A percentile compares a stretch with the other conserved stretches of the same genome.
Conservation (phyloP, 805 yeast genomes). For the Kurtzmaniella cleridarum region DNA sequence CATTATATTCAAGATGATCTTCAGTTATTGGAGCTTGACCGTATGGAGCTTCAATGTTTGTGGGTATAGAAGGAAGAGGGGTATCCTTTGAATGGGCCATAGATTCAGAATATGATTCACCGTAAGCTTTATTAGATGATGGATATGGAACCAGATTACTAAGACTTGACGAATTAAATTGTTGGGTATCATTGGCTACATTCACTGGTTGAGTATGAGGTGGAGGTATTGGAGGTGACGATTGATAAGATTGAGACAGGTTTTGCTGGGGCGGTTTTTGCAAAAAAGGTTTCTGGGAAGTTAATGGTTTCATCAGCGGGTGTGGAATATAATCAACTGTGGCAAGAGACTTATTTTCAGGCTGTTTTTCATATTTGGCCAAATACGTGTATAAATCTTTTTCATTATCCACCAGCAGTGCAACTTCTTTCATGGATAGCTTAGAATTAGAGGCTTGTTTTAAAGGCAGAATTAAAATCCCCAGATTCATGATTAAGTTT, state of each 20-base stretch:
- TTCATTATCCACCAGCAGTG: constrained; percentile 77
- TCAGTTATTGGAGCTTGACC: constrained; percentile 3
- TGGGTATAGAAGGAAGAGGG: background rate
- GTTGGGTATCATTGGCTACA: constrained; percentile 1
- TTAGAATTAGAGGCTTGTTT: constrained; percentile 31
- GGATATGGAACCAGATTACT: background rate
- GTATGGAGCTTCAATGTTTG: background rate
- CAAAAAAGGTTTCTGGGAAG: constrained; percentile 32
- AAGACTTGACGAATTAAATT: background rate
- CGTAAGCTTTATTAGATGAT: constrained; percentile 3
- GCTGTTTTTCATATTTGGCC: constrained; percentile 37
- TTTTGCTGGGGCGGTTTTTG: constrained; percentile 6
- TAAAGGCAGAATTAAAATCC: constrained; percentile 77
- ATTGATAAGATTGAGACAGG: constrained; percentile 27
- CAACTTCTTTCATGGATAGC: constrained; percentile 71
- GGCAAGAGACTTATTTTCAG: constrained; percentile 39
- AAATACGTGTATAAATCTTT: constrained; percentile 72
- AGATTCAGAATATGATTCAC: background rate
- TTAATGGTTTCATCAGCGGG: constrained; percentile 34
- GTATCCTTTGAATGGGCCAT: background rate
- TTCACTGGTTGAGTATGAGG: constrained; percentile 1
- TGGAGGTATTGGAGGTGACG: constrained; percentile 12
- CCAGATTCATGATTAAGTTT: constrained; percentile 75
- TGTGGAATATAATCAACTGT: constrained; percentile 73
- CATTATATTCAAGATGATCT: constrained; percentile 8